Conservation (phyloP, 2,329 filamentous ascomycete genomes). For the Epichloe elymi region DNA sequence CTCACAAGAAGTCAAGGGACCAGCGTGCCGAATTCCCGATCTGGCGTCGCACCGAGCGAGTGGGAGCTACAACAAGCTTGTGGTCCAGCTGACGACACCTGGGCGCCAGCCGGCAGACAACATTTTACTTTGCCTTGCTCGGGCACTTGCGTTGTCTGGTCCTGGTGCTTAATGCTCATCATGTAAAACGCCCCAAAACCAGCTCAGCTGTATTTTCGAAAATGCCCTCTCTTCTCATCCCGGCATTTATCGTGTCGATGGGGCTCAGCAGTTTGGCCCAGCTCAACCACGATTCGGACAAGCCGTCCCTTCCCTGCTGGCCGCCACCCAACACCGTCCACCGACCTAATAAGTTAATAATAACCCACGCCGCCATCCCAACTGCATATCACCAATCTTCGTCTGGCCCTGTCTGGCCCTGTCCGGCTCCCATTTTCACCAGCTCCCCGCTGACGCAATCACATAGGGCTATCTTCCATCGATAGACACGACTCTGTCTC, state of each 20-base stretch:
- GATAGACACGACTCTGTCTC: neutral
- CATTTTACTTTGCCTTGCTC: no score
- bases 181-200: neutral
- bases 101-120: neutral
- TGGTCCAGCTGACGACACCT: neutral
- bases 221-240: neutral
- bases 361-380: neutral
- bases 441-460: neutral
- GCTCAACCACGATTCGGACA: neutral
- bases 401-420: neutral
- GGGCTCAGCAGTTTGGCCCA: neutral
- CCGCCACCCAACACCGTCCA: neutral
- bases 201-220: neutral
- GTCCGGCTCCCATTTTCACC: neutral
- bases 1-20: neutral
- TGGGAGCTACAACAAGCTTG: neutral
- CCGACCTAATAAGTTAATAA: no score
- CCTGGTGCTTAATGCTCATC: neutral
- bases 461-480: neutral
- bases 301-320: neutral
- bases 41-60: neutral
- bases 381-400: neutral
- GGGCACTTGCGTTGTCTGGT: neutral
- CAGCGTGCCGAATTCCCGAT: constrained; percentile 2
- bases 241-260: neutral